phyloP scores from a whole-genome alignment of 305 asterid genomes.

The Fraxinus latifolia region DNA sequence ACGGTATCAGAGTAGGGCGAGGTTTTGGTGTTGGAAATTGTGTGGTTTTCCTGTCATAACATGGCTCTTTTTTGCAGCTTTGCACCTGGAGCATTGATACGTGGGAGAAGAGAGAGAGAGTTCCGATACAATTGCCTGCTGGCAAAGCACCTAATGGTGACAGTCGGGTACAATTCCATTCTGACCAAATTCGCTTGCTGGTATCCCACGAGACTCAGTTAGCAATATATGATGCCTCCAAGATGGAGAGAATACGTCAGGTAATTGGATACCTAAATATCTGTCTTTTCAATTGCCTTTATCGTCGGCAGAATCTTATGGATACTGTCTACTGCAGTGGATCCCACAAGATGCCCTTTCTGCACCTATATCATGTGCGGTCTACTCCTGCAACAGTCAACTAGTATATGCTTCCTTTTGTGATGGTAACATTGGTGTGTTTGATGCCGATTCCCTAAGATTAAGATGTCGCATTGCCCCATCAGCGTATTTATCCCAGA shows the following conservation, averaged over 20 bases:
- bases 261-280: slow-evolving; percentile 32
- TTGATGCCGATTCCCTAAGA: slow-evolving; percentile 81
- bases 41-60: background rate
- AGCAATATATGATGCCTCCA: slow-evolving; percentile 84
- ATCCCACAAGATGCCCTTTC: slow-evolving; percentile 83
- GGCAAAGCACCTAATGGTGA: slow-evolving; percentile 92
- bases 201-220: slow-evolving; percentile 91
- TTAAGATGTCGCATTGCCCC: slow-evolving; percentile 87
- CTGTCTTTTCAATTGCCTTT: background rate
- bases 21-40: background rate
- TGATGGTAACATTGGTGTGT: slow-evolving; percentile 82
- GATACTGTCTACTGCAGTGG: slow-evolving; percentile 58
- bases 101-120: slow-evolving; percentile 87
- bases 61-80: slow-evolving; percentile 45
- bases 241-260: slow-evolving; percentile 95
- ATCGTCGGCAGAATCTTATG: background rate
- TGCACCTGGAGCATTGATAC: slow-evolving; percentile 94
- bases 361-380: slow-evolving; percentile 86
- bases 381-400: slow-evolving; percentile 91
- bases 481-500: slow-evolving; percentile 64
- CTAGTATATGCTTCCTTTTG: slow-evolving; percentile 79
- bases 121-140: slow-evolving; percentile 78
- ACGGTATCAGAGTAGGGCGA: background rate
- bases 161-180: slow-evolving; percentile 89
- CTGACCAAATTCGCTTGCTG: slow-evolving; percentile 81